These are phyloP conservation scores for Penicillium waksmanii DNA, from an alignment of 495 filamentous ascomycete species.

Conservation along the genomic window DNA sequence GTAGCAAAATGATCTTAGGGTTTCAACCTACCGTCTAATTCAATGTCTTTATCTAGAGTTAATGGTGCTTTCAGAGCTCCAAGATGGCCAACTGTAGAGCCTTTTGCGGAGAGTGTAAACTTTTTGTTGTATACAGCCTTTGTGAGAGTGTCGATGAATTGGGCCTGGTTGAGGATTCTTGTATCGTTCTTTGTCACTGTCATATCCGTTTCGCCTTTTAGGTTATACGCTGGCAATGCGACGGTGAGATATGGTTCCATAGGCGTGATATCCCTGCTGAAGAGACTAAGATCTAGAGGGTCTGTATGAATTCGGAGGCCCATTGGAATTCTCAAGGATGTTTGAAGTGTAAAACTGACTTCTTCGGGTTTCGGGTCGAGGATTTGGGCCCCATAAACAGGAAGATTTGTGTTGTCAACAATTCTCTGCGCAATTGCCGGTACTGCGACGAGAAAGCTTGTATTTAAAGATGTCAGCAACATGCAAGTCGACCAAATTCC, in stretches of 20 bases:
- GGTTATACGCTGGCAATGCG: conserved; percentile 35
- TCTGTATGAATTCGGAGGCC: conserved; percentile 38
- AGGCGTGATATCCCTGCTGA: conserved; percentile 37
- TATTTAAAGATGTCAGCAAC: neutral
- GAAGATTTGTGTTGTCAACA: conserved; percentile 42
- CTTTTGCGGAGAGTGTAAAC: conserved; percentile 41
- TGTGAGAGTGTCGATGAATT: conserved; percentile 41
- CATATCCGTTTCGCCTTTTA: conserved; percentile 42
- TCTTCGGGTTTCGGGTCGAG: conserved; percentile 34
- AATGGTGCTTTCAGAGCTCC: conserved; percentile 39
- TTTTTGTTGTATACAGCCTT: conserved; percentile 41
- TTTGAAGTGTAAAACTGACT: conserved; percentile 42
- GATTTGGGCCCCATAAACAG: conserved; percentile 40
- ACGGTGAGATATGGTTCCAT: conserved; percentile 40
- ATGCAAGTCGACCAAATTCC: no score
- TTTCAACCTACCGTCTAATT: conserved; percentile 27
- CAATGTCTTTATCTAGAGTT: conserved; percentile 44
- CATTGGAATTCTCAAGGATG: conserved; percentile 36
- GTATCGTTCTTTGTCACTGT: conserved; percentile 38
- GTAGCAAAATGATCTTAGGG: neutral
- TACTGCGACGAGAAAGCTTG: conserved; percentile 32
- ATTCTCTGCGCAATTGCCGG: conserved; percentile 48
- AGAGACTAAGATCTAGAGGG: conserved; percentile 38
- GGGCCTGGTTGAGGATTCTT: conserved; percentile 37
- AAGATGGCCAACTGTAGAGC: conserved; percentile 36